Evolutionary conservation across 495 filamentous ascomycete genomes (phyloP).

Genomic region (Thozetella sp.): DNA sequence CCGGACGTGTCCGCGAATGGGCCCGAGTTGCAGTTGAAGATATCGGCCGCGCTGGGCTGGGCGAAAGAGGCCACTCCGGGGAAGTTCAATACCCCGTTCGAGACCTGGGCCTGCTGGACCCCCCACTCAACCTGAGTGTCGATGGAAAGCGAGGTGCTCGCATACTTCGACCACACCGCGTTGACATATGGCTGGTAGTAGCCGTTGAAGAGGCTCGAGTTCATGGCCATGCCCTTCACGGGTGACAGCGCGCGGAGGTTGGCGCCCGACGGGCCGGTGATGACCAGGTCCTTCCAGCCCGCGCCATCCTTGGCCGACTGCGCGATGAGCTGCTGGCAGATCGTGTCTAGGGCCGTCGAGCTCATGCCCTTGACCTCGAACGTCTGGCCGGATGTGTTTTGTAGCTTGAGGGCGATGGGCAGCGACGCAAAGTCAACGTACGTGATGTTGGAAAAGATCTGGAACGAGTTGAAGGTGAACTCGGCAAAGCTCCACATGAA

Average conservation of each 20-base stretch:
- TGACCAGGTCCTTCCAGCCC: conserved; percentile 67
- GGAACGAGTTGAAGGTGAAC: conserved; percentile 68
- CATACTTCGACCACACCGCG: conserved; percentile 65
- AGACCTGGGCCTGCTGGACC: conserved; percentile 51
- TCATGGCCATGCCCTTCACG: conserved; percentile 60
- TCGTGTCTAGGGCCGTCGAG: conserved; percentile 53
- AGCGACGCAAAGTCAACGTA: conserved; percentile 75
- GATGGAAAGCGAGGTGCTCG: conserved; percentile 47
- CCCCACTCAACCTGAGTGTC: conserved; percentile 63
- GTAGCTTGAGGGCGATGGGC: conserved; percentile 65
- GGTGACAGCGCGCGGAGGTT: conserved; percentile 67
- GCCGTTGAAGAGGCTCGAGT: conserved; percentile 51
- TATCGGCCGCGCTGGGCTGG: conserved; percentile 61
- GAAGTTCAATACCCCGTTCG: conserved; percentile 51
- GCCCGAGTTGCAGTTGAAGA: conserved; percentile 73
- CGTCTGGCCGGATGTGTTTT: conserved; percentile 47
- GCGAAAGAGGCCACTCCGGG: conserved; percentile 48
- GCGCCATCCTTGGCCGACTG: conserved; percentile 57
- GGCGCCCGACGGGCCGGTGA: conserved; percentile 35
- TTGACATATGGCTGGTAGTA: conserved; percentile 69
- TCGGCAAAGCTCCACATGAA: conserved; percentile 71
- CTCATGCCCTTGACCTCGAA: conserved; percentile 63
- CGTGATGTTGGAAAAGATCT: conserved; percentile 75
- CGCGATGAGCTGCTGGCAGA: conserved; percentile 51
- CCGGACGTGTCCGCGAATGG: conserved; percentile 54